These are phyloP conservation scores for Triticum turgidum DNA, from an alignment of 176 grass and related monocot genomes.

Conservation along the genomic window DNA sequence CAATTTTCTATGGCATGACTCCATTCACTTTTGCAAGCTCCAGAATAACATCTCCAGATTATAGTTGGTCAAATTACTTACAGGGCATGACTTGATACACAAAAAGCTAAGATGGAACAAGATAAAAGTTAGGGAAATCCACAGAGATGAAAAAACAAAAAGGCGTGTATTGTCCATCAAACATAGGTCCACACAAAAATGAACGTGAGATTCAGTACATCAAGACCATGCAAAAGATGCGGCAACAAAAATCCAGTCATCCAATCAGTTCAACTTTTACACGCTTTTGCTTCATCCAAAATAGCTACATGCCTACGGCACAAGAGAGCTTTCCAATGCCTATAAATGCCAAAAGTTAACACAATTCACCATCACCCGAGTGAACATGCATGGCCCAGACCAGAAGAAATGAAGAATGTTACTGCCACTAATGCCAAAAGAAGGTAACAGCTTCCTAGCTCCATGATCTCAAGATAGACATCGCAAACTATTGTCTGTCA, in stretches of 20 bases:
- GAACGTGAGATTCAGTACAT: slow-evolving; percentile 16
- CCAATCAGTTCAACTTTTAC: not conserved
- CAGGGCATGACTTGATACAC: slow-evolving; percentile 6
- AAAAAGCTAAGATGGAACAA: slow-evolving; percentile 15
- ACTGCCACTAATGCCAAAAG: not conserved
- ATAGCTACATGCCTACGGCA: slow-evolving; percentile 10
- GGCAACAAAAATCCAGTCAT: not conserved
- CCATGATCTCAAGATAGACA: not conserved
- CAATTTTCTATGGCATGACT: not conserved
- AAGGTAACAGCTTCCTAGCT: slow-evolving; percentile 2
- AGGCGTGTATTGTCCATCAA: not conserved
- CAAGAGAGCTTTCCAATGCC: not conserved
- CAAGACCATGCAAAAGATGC: not conserved
- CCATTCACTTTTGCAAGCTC: not conserved
- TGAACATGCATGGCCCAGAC: not conserved
- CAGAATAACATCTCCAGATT: not conserved
- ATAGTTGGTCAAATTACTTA: slow-evolving; percentile 9
- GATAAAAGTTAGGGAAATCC: not conserved
- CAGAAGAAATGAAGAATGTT: not conserved
- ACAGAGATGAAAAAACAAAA: not conserved
- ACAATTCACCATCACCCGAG: not conserved
- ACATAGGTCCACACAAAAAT: not conserved
- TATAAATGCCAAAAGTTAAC: not conserved
- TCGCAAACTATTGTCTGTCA: not conserved
- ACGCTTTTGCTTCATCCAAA: not conserved